Evolutionary conservation across 2,329 filamentous ascomycete species (phyloP).

Genomic region (Cladosporium sp.): DNA sequence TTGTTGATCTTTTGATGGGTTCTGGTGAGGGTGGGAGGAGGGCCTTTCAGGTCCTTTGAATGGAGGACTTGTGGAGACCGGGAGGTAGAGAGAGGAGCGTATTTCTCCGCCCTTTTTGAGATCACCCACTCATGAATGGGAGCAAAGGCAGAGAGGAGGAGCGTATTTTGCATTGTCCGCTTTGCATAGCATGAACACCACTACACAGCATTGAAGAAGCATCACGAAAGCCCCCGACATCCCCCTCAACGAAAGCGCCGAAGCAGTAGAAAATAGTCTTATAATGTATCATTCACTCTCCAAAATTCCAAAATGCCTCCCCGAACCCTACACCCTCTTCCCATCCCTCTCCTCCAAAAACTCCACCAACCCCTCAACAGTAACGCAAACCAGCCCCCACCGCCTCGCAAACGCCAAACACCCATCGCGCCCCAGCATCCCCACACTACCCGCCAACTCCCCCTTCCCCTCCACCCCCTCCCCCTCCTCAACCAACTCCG

Average conservation of each 20-base stretch:
- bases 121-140: no score
- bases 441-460: constrained; percentile 56
- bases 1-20: neutral
- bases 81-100: no score
- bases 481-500: constrained; percentile 86
- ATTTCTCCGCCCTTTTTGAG: no score
- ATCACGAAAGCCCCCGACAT: neutral
- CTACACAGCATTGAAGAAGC: neutral
- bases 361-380: constrained; percentile 80
- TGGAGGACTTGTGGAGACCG: no score
- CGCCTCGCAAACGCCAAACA: constrained; percentile 81
- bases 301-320: neutral
- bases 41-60: neutral
- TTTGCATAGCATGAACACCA: neutral
- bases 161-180: neutral
- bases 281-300: neutral
- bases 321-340: constrained; percentile 17
- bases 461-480: constrained; percentile 63
- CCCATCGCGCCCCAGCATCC: constrained; percentile 86
- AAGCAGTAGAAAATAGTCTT: no score
- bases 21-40: neutral
- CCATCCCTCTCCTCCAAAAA: constrained; percentile 74
- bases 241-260: no score
- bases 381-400: constrained; percentile 90
- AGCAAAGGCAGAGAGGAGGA: no score